Conservation (phyloP, 495 filamentous ascomycete genomes). For the Neurospora hispaniola region DNA sequence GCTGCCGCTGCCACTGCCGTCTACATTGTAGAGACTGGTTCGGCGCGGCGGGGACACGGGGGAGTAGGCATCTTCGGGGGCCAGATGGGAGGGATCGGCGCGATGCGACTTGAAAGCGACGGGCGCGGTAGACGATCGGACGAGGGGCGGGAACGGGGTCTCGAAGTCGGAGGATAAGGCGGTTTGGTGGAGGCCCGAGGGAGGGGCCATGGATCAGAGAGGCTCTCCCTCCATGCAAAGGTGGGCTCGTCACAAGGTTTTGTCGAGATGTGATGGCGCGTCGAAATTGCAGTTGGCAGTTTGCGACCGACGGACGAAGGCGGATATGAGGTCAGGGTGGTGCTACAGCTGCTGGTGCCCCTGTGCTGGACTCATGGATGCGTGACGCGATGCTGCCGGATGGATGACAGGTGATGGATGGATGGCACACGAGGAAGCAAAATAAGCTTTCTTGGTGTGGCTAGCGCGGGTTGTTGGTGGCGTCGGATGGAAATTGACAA, state of each 20-base stretch:
- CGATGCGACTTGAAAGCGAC: conserved; percentile 24
- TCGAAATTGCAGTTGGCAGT: neutral
- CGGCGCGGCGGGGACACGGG: conserved; percentile 46
- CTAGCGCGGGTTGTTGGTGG: neutral
- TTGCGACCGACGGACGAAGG: neutral
- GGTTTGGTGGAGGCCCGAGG: conserved; percentile 23
- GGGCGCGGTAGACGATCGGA: conserved; percentile 33
- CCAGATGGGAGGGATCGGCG: conserved; percentile 47
- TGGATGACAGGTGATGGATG: neutral
- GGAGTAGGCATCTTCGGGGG: conserved; percentile 77
- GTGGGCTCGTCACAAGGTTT: neutral
- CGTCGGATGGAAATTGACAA: neutral
- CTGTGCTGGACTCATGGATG: neutral
- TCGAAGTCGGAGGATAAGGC: conserved; percentile 20
- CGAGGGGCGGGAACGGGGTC: conserved; percentile 17
- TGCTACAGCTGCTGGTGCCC: neutral
- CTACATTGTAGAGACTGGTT: conserved; percentile 31
- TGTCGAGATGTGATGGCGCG: neutral
- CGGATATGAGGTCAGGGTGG: neutral
- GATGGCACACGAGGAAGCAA: neutral
- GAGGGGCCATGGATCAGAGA: conserved; percentile 24
- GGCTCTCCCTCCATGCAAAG: conserved; percentile 13
- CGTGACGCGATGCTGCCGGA: neutral
- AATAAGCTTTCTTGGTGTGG: neutral
- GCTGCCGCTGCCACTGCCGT: conserved; percentile 10